Base-by-base conservation (phyloP, 1,139 yeast genomes). In the Yamadazyma mexicana region DNA sequence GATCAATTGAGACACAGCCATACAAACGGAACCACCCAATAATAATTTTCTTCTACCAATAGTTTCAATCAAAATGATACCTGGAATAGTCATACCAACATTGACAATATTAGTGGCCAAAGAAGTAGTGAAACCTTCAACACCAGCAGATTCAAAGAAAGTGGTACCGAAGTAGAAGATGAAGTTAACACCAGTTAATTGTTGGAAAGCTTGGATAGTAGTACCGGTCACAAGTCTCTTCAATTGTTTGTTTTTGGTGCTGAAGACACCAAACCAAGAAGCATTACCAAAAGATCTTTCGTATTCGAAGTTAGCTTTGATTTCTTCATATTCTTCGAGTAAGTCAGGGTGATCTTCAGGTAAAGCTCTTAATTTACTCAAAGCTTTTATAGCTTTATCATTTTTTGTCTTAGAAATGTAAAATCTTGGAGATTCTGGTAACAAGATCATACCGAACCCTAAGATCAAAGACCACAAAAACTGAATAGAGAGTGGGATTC, bases 391-490 rank as follows among this genome's bases (percentile, higher is more conserved):
- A 24, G 92, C 94, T 40, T 75, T 77, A 17, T 73, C 85, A 38
- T 77, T 62, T 44, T 65, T 64, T 46, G 73, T 79, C 37, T 59
- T 66, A 46, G 79, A 76, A 46, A 83, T 74, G 59, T 75, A 73
- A 64, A 65, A 86, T 66, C 95, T 77, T 51, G 95, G 91, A 31
- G 92, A 81, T 64, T 86, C 95, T 43, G 94, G 94, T 62, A 83
- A 77, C 28, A 75, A 67, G 36, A 73, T 50, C 79, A 84, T 77
- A 58, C 87, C 92, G 30, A 54, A 40, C 23, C 69, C 62, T 49
- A 74, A 66, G 20, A 76, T 52, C n/a, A 64, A 46, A 28, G 71
- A 56, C 71, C 71, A 66, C 8, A 57, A 44, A 47, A 72, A 68
- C 44, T 76, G 77, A 33, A 76, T 49, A 48, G 85, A 86, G 56